Conservation (phyloP, 1,284 basidiomycete species). For the Filobasidium uniguttulatum region DNA sequence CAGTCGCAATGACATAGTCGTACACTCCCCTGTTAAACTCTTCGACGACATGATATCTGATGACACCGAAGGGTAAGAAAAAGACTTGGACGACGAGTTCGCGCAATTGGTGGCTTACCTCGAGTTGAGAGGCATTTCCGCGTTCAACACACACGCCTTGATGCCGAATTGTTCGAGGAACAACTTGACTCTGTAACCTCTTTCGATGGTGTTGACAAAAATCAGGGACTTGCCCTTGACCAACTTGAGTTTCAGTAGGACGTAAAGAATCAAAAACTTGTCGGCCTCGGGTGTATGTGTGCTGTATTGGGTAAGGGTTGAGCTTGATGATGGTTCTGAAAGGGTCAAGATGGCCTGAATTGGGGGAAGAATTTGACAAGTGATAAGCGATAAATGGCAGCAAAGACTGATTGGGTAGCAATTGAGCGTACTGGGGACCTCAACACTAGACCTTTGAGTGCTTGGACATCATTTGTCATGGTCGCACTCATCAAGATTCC, state of each 20-base stretch:
- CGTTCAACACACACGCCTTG: conserved; percentile 90
- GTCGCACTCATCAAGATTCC: conserved; percentile 97
- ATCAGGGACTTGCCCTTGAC: conserved; percentile 93
- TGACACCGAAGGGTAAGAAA: background rate
- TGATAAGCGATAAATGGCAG: too few species aligned
- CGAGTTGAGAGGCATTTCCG: conserved; percentile 88
- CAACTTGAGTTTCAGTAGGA: conserved; percentile 85
- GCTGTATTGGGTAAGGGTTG: conserved; percentile 65
- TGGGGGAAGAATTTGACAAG: too few species aligned
- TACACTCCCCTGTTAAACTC: conserved; percentile 99
- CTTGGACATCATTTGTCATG: conserved; percentile 88
- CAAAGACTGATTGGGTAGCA: too few species aligned
- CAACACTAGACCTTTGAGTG: conserved; percentile 73
- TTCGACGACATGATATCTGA: conserved; percentile 88
- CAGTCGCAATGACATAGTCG: conserved; percentile 96
- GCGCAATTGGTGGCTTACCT: too few species aligned
- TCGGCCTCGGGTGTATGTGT: conserved; percentile 74
- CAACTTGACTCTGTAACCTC: conserved; percentile 85
- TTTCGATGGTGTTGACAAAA: conserved; percentile 94
- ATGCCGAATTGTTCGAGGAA: conserved; percentile 98
- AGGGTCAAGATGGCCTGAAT: conserved; percentile 64
- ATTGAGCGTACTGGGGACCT: conserved; percentile 76
- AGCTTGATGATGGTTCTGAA: conserved; percentile 66
- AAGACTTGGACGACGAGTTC: background rate
- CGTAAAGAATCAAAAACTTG: conserved; percentile 89